Conservation (phyloP, 352 stramenopile genomes). For the Phytophthora pinifolia region DNA sequence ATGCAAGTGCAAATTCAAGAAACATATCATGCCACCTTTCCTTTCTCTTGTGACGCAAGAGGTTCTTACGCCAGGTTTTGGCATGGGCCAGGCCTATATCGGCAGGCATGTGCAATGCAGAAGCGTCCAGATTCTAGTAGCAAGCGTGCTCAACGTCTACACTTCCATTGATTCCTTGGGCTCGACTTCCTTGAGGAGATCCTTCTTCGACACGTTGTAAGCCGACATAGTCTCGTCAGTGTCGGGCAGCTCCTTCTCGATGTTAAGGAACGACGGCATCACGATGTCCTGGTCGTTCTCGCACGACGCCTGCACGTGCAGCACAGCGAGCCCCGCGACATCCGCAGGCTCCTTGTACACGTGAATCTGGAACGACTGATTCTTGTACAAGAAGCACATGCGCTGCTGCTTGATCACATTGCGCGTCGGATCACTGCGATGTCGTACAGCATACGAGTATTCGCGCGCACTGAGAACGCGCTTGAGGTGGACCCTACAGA, state of each 20-base stretch:
- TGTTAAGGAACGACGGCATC: constrained; percentile 75
- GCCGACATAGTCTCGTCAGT: constrained; percentile 70
- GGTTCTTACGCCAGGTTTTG: background rate
- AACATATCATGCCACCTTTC: no score
- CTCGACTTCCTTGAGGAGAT: constrained; percentile 8
- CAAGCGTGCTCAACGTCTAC: constrained; percentile 16
- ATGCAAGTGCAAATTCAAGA: no score
- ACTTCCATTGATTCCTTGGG: constrained; percentile 22
- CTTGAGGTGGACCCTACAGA: constrained; percentile 73
- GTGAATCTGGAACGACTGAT: constrained; percentile 88
- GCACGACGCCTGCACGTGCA: constrained; percentile 77
- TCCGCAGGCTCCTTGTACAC: constrained; percentile 79
- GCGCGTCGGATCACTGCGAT: constrained; percentile 63
- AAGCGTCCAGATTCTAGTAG: constrained; percentile 25
- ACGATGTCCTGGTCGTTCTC: constrained; percentile 56
- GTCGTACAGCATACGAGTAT: constrained; percentile 82
- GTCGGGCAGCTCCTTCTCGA: constrained; percentile 61
- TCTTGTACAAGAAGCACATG: constrained; percentile 86
- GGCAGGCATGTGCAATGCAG: constrained; percentile 4
- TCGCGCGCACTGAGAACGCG: constrained; percentile 79
- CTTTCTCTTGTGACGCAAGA: no score
- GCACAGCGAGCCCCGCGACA: constrained; percentile 61
- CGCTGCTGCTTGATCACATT: constrained; percentile 88
- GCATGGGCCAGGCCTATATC: constrained; percentile 1
- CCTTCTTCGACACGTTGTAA: constrained; percentile 81